Base-by-base conservation (phyloP, 495 filamentous ascomycete species). In the Darksidea phi region DNA sequence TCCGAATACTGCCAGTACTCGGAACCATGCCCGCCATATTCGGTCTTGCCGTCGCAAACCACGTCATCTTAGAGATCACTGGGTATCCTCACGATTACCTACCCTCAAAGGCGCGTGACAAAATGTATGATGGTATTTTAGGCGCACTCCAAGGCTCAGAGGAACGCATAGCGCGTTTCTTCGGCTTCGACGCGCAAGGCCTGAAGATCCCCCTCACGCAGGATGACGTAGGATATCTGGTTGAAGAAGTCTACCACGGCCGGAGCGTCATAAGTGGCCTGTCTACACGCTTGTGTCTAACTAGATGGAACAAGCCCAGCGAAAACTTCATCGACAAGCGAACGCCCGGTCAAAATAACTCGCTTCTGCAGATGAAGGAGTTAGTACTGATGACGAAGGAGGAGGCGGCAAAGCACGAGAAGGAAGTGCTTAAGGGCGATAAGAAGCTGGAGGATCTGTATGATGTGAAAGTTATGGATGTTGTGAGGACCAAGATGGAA, bases 1-100 rank as follows among this genome's bases (percentile, higher is more conserved):
- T 95, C 17, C 84, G 94, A 21, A 97, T 99, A 56, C 75, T 99
- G 43, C 94, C 94, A 0, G 94, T 99, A 0, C 74, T 99, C 17
- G 94, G 94, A 2, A 97, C 94, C 0, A 96, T 99, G 91, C 94
- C 94, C 1, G 92, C 93, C 1, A 83, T 97, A 0, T 99, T 99
- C 76, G 94, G 94, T 13, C 89, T 95, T 57, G 86, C 85, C 1
- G 80, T 87, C 24, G 94, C 94, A 1, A 99, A 97, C 71, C 89
- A 96, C 65, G 84, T 97, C 37, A 90, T 97, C 58, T 80, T 94
- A 62, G 84, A 86, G 41, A 81, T 96, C n/a, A 79, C 90, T 1
- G 87, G 84, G 23, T 97, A 97, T 69, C 95, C 93, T 0, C 83
- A 85, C 57, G 91, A 96, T 52, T 94, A 95, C 68, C 79, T 85